phyloP scores from a whole-genome alignment of 139 green algal species.

The Haematococcus sp. region DNA sequence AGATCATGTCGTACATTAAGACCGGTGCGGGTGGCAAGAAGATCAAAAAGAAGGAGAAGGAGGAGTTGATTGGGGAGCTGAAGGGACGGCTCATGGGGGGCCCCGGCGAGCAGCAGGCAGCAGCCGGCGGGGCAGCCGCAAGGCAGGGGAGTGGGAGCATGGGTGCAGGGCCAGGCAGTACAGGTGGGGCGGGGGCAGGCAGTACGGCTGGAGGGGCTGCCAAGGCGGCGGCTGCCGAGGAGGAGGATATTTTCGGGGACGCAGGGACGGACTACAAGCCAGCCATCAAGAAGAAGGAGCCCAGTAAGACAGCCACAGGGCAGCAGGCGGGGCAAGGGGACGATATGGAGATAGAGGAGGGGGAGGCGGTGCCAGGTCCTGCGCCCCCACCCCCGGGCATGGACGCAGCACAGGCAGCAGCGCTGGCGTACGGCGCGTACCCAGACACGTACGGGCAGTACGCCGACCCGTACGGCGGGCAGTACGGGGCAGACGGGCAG shows the following conservation, averaged over 20 bases:
- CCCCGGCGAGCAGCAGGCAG: neutral
- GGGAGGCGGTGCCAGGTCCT: conserved; percentile 22
- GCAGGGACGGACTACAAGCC: conserved; percentile 84
- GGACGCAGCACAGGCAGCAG: conserved; percentile 1
- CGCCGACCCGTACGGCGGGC: neutral
- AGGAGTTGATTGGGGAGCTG: conserved; percentile 39
- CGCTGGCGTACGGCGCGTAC: conserved; percentile 5
- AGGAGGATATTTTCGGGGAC: conserved; percentile 95
- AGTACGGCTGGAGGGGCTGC: neutral
- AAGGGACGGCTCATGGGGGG: neutral
- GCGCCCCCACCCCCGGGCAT: conserved; percentile 11
- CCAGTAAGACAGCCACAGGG: conserved; percentile 14
- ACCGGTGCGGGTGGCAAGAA: conserved; percentile 63
- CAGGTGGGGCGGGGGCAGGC: neutral
- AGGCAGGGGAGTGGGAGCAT: neutral
- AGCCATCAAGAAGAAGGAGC: conserved; percentile 45
- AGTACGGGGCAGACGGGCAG: conserved; percentile 13
- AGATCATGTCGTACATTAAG: conserved; percentile 89
- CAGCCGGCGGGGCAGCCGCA: neutral
- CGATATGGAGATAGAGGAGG: conserved; percentile 61
- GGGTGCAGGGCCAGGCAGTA: neutral
- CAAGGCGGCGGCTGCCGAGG: conserved; percentile 41
- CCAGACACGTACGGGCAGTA: conserved; percentile 10
- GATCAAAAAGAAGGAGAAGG: conserved; percentile 66
- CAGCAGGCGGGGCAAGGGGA: conserved; percentile 3